Evolutionary conservation across 106 monocot species (phyloP).

Genomic region (Dendrobium chrysotoxum): DNA sequence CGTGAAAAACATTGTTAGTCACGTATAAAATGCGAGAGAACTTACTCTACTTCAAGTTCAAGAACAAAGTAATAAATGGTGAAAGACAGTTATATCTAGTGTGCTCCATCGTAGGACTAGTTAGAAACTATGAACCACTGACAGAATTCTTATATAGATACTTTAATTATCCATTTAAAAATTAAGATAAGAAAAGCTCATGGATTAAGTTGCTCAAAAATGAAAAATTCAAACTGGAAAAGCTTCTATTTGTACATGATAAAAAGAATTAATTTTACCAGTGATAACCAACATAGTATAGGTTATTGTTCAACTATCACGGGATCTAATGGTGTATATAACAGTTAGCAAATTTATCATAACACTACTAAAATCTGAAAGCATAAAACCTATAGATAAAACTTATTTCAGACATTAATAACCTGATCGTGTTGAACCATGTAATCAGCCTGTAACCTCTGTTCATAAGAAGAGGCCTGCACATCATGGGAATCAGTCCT

Average conservation of each 20-base stretch:
- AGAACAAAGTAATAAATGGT: background rate
- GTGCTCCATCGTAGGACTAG: background rate
- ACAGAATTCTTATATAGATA: too few relatives aligned
- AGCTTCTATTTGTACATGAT: too few relatives aligned
- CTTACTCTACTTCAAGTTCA: background rate
- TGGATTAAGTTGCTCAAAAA: background rate
- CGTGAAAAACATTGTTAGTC: background rate
- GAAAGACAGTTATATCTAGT: background rate
- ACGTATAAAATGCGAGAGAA: background rate
- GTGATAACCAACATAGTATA: background rate
- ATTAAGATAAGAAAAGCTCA: background rate
- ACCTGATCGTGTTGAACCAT: slow-evolving; percentile 69
- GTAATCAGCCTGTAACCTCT: slow-evolving; percentile 50
- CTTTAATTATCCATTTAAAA: background rate
- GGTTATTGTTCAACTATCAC: background rate
- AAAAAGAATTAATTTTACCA: too few relatives aligned
- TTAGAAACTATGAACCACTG: too few relatives aligned
- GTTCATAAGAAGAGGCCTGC: slow-evolving; percentile 66
- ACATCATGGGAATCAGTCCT: slow-evolving; percentile 9
- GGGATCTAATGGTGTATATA: background rate
- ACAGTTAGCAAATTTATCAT: too few relatives aligned
- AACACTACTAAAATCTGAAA: background rate
- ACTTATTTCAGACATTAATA: slow-evolving; percentile 1
- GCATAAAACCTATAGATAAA: background rate
- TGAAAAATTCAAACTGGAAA: background rate